Base-by-base conservation (phyloP, 2,329 filamentous ascomycete genomes). In the Penicillium sp. region DNA sequence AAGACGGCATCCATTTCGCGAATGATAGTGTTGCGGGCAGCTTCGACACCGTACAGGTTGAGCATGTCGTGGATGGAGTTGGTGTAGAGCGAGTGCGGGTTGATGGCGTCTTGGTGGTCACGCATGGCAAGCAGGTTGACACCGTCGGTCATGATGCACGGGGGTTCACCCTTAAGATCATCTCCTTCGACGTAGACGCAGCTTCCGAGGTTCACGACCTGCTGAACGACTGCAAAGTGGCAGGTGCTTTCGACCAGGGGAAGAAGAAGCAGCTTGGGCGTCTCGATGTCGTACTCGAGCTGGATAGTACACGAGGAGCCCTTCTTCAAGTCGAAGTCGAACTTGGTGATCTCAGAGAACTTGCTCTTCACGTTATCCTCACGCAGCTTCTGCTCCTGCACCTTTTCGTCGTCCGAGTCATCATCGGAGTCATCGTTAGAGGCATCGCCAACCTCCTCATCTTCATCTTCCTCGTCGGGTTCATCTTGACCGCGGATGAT, bases 61-160 rank as follows among this genome's bases (percentile, higher is more conserved):
- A 98, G 86, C 75, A 98, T 90, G 39, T 92, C 87, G 37, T 88
- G 88, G 64, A 98, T 93, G 69, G 96, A 94, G 80, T 99, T 99
- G 65, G 94, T 97, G 76, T 90, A 87, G 70, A 96, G 88, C 56
- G 84, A 86, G 78, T 96, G 87, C 1, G 92, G 90, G 76, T 97
- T 88, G 78, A 98, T 90, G 73, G 90, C 87, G 70, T 95, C 86
- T 68, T 89, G 85, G 75, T 92, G 95, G 60, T 90, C 87, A 73
- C 95, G 92, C 89, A 99, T 96, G 27, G 93, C 93, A 64, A 85
- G 83, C 43, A 99, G 82, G 76, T 98, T 99, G 68, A 93, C 89
- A 59, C 95, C 95, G 27, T 89, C 86, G 1, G 92, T 94, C 68
- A 92, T 85, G 55, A 97, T 86, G 44, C 78, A 75, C 18, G 76